These are phyloP conservation scores for Groenewaldozyma sp. DNA, from an alignment of 1,139 yeast genomes.

Conservation along the genomic window DNA sequence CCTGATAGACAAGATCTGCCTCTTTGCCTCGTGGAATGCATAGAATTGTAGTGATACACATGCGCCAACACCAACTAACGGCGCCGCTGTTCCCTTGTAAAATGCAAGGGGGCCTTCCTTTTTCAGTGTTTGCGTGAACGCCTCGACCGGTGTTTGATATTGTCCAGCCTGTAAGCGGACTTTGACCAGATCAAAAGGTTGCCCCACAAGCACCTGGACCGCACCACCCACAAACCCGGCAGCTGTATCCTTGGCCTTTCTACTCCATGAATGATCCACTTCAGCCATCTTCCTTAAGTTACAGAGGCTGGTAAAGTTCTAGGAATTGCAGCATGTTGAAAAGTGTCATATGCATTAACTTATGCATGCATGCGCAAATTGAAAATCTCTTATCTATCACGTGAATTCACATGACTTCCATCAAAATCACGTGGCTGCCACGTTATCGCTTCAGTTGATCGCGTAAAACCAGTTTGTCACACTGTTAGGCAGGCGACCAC, in stretches of 20 bases:
- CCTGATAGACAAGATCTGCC: conserved; percentile 37
- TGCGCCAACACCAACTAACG: conserved; percentile 88
- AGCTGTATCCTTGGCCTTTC: conserved; percentile 54
- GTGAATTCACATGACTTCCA: too few species aligned
- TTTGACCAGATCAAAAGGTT: conserved; percentile 64
- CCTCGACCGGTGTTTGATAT: conserved; percentile 40
- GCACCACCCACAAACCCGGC: conserved; percentile 45
- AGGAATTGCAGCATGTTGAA: too few species aligned
- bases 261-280: conserved; percentile 40
- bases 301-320: too few species aligned
- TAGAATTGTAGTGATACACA: conserved; percentile 78
- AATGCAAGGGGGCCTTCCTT: conserved; percentile 70
- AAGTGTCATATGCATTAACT: too few species aligned
- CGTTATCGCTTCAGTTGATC: too few species aligned
- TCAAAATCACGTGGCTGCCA: too few species aligned
- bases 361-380: too few species aligned
- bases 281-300: not conserved
- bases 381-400: too few species aligned
- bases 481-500: too few species aligned
- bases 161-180: conserved; percentile 54
- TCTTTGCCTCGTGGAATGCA: conserved; percentile 67
- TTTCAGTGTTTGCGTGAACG: conserved; percentile 44
- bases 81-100: conserved; percentile 82
- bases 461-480: too few species aligned
- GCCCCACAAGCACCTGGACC: conserved; percentile 67